Evolutionary conservation across 2,329 filamentous ascomycete species (phyloP).

Genomic region (Phymatotrichopsis omnivora): DNA sequence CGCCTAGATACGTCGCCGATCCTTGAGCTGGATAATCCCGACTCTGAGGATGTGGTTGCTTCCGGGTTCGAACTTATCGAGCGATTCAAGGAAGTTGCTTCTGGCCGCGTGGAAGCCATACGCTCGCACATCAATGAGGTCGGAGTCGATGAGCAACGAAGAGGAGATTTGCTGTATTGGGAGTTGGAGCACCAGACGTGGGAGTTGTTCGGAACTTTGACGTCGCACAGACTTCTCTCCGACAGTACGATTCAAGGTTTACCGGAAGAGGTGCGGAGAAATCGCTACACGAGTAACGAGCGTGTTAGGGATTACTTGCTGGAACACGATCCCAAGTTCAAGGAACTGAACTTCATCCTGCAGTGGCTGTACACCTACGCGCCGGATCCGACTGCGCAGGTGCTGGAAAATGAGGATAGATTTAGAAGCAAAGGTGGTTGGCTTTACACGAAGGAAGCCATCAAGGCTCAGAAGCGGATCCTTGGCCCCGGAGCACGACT

Average conservation of each 20-base stretch:
- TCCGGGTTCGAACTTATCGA: conserved; percentile 20
- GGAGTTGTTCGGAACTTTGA: conserved; percentile 68
- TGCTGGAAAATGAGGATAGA: conserved; percentile 67
- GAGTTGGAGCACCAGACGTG: conserved; percentile 83
- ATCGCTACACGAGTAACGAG: conserved; percentile 25
- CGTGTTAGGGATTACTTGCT: conserved; percentile 63
- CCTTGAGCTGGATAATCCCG: conserved; percentile 14
- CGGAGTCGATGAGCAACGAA: conserved; percentile 31
- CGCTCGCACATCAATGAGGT: conserved; percentile 27
- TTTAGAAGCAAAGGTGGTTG: conserved; percentile 80
- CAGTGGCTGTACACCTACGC: conserved; percentile 79
- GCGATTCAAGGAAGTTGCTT: conserved; percentile 15
- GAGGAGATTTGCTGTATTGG: conserved; percentile 53
- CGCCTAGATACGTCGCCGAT: conserved; percentile 21
- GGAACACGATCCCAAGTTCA: conserved; percentile 58
- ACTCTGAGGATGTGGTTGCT: neutral
- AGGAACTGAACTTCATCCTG: conserved; percentile 68
- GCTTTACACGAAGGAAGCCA: conserved; percentile 79
- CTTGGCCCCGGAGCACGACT: conserved; percentile 43
- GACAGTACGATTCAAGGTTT: conserved; percentile 35
- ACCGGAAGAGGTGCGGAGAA: conserved; percentile 32
- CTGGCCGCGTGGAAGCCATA: conserved; percentile 6
- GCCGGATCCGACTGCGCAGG: conserved; percentile 54
- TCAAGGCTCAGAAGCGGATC: conserved; percentile 84
- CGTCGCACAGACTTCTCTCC: conserved; percentile 45